phyloP scores from a whole-genome alignment of 2,329 filamentous ascomycete genomes.

The Plenodomus lindquistii region DNA sequence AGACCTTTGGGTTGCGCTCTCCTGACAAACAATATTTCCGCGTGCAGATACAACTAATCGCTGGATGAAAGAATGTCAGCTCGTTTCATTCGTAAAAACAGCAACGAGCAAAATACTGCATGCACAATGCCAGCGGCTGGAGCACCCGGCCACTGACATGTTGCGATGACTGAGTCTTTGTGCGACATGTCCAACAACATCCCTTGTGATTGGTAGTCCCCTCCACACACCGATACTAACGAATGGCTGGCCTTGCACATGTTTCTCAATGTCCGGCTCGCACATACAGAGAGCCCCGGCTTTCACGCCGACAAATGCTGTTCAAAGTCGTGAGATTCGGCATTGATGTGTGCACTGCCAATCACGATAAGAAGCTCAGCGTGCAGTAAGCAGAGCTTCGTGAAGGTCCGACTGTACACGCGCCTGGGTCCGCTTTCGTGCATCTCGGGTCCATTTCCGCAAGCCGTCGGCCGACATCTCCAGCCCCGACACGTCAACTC shows the following conservation, averaged over 20 bases:
- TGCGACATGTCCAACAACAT: conserved; percentile 6
- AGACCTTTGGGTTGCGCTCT: no score
- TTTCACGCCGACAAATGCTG: conserved; percentile 13
- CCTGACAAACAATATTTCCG: no score
- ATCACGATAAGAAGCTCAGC: not conserved
- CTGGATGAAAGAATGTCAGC: not conserved
- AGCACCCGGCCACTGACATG: conserved; percentile 17
- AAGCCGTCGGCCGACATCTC: conserved; percentile 12
- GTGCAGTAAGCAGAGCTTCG: not conserved
- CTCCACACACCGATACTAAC: not conserved
- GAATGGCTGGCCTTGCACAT: not conserved
- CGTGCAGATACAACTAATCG: no score
- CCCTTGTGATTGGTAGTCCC: conserved; percentile 14
- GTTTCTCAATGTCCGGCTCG: not conserved
- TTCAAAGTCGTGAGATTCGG: not conserved
- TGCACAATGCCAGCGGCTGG: conserved; percentile 6
- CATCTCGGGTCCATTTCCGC: conserved; percentile 9
- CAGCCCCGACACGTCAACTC: conserved; percentile 3
- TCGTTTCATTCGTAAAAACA: conserved; percentile 5
- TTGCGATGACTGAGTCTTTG: conserved; percentile 17
- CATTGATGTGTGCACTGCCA: not conserved
- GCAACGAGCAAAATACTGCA: not conserved
- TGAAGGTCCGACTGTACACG: not conserved
- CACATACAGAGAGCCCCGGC: conserved; percentile 8
- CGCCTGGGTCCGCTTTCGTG: conserved; percentile 12